Evolutionary conservation across 768 basidiomycete genomes (phyloP).

Genomic region (Agrocybe praecox): DNA sequence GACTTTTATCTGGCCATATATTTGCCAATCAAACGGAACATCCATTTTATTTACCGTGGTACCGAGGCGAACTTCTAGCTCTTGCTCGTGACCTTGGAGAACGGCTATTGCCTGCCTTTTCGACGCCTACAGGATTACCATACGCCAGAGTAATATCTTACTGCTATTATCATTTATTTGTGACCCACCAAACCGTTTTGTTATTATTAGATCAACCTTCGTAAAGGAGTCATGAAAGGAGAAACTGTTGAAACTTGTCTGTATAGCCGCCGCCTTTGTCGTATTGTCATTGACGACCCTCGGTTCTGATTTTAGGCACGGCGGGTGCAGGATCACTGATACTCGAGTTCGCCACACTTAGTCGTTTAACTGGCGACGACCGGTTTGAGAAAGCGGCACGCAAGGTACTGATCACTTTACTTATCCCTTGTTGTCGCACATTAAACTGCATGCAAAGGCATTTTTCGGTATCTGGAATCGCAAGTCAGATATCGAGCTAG

Average conservation of each 20-base stretch:
- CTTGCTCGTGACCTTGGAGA: slow-evolving; percentile 88
- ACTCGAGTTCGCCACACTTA: slow-evolving; percentile 92
- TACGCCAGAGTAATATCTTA: slow-evolving; percentile 72
- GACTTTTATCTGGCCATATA: slow-evolving; percentile 83
- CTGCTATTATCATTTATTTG: slow-evolving; percentile 1
- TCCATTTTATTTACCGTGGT: slow-evolving; percentile 82
- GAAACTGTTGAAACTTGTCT: slow-evolving; percentile 87
- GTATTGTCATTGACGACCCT: not conserved
- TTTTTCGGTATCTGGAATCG: slow-evolving; percentile 96
- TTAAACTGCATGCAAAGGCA: slow-evolving; percentile 41
- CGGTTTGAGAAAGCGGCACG: slow-evolving; percentile 89
- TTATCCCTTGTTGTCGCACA: not conserved
- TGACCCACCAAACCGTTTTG: slow-evolving; percentile 6
- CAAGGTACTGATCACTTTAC: slow-evolving; percentile 36
- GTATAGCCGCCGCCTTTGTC: slow-evolving; percentile 26
- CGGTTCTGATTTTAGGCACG: slow-evolving; percentile 53
- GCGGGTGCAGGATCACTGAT: slow-evolving; percentile 94
- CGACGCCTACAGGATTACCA: slow-evolving; percentile 89
- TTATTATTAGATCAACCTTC: slow-evolving; percentile 75
- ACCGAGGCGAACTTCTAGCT: slow-evolving; percentile 74
- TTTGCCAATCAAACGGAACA: slow-evolving; percentile 70
- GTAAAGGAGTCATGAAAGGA: slow-evolving; percentile 72
- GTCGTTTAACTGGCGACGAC: slow-evolving; percentile 86
- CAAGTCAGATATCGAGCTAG: slow-evolving; percentile 78
- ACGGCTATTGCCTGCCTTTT: slow-evolving; percentile 88